phyloP scores from a whole-genome alignment of 331 rosid species.

The Acacia pycnantha region DNA sequence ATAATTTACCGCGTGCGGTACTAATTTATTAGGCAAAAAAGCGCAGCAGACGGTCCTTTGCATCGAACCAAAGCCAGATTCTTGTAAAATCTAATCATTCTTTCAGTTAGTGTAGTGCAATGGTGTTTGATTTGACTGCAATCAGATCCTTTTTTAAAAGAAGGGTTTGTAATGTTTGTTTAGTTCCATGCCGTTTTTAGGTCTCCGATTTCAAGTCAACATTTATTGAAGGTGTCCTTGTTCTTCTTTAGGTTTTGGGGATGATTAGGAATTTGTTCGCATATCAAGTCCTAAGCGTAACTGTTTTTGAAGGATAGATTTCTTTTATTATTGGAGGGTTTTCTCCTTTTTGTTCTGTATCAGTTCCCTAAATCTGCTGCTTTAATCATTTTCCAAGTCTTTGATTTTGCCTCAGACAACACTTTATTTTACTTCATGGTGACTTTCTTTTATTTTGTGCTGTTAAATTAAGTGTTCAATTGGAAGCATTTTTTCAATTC shows the following conservation, averaged over 20 bases:
- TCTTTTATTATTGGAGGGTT: background rate
- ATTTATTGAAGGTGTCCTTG: background rate
- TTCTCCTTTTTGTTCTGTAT: background rate
- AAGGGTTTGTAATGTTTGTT: background rate
- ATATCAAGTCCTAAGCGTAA: conserved; percentile 15
- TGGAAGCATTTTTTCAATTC: background rate
- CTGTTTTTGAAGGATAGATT: background rate
- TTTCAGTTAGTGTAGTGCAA: background rate
- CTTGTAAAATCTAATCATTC: background rate
- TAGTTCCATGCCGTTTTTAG: background rate
- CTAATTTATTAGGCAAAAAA: no score
- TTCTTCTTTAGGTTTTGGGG: background rate
- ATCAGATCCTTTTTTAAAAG: background rate
- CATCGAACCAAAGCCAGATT: no score
- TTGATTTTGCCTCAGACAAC: background rate
- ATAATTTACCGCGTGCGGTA: no score
- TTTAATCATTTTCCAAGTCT: conserved; percentile 11
- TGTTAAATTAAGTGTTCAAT: background rate
- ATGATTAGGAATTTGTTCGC: background rate
- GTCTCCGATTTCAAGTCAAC: background rate
- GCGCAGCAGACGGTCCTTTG: no score
- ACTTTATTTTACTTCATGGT: conserved; percentile 8
- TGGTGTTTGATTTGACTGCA: background rate
- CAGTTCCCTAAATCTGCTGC: background rate
- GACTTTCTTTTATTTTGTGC: background rate